These are phyloP conservation scores for Coemansia sp. DNA, from an alignment of 192 early-diverging fungal genomes.

Conservation along the genomic window DNA sequence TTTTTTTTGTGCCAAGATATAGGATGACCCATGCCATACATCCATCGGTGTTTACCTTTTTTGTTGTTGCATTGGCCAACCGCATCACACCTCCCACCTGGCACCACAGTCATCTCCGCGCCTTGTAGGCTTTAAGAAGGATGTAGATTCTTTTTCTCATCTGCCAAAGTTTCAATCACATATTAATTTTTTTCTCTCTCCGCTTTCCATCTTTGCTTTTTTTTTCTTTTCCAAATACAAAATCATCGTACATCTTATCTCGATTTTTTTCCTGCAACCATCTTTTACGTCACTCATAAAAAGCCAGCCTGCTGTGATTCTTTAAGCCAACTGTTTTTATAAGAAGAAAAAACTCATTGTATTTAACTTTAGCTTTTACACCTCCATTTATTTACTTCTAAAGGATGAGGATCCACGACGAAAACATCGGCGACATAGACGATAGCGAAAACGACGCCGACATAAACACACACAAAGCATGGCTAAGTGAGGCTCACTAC, in stretches of 20 bases:
- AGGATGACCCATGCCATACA: no score
- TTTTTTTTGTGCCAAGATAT: no score
- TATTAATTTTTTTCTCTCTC: constrained; percentile 3
- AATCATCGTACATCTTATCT: background rate
- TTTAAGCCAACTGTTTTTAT: no score
- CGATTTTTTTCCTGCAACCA: background rate
- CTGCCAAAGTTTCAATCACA: background rate
- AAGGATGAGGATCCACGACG: background rate
- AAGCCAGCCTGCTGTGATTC: no score
- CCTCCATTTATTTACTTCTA: background rate
- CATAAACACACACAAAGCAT: constrained; percentile 8
- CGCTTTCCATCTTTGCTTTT: background rate
- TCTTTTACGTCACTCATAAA: no score
- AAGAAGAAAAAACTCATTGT: background rate
- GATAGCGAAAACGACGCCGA: background rate
- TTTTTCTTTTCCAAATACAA: background rate
- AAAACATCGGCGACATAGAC: background rate
- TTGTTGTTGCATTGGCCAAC: background rate
- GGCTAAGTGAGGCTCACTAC: constrained; percentile 34
- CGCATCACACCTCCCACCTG: background rate
- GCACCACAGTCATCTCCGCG: background rate
- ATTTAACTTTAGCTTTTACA: background rate
- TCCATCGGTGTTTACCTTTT: no score
- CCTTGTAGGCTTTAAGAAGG: background rate
- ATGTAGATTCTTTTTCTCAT: background rate